Base-by-base conservation (phyloP, 225 moss, liverwort and hornwort species). In the Marchantia polymorpha region DNA sequence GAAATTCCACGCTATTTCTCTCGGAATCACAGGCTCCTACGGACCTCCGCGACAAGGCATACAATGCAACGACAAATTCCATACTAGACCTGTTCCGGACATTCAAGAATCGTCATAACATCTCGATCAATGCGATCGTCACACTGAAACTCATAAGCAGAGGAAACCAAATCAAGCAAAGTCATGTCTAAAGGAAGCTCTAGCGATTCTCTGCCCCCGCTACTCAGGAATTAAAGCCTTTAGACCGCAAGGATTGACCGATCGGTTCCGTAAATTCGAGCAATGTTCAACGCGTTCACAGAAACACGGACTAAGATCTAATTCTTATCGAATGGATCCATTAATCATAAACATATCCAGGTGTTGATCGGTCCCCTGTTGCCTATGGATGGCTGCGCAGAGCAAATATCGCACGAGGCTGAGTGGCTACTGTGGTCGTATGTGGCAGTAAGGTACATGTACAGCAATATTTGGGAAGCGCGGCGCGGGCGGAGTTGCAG, bases 31-130 rank as follows among this genome's bases (percentile, higher is more conserved):
- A 50, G 50, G n/a, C 22, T 71, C 49, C 46, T 50, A 22, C 49
- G 15, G 10, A 71, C n/a, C n/a, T 71, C 50, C 71, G 71, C 50
- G 50, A 51, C 22, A 71, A 71, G n/a, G n/a, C 49, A 23, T 50
- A 71, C 12, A 12, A 61, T 61, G 61, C 61, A 61, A 61, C 61
- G 61, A 61, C n/a, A 61, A n/a, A 47, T 71, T 50, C 71, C 71
- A 71, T 71, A 71, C 71, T 71, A 71, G 50, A 48, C 71, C 71
- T 11, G n/a, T 51, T 23, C 51, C 50, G 71, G 71, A 71, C 49
- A 22, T 71, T 71, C 71, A 71, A 50, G 50, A 71, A 50, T 47
- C 71, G 12, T 71, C 49, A 49, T 71, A 12, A 15, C 16, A 22
- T 22, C n/a, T 50, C 5, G 10, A n/a, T 9, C 47, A 3, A 39